phyloP scores from a whole-genome alignment of 495 filamentous ascomycete species.

The Terfezia claveryi region DNA sequence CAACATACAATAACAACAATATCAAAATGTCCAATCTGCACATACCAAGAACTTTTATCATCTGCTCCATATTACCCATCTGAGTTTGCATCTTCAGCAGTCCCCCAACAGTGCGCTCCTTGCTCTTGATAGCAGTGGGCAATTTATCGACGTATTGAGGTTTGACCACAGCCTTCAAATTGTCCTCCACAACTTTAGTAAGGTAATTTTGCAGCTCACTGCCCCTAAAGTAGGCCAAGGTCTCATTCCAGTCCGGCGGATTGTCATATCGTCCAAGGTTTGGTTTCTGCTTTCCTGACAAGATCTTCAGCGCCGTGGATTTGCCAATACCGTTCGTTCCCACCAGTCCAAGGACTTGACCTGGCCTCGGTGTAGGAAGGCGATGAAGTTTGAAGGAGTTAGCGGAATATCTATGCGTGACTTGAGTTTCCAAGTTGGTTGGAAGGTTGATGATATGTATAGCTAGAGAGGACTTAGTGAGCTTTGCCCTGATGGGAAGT shows the following conservation, averaged over 20 bases:
- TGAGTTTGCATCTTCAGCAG: constrained; percentile 53
- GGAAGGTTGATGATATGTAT: constrained; percentile 99
- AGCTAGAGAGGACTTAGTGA: constrained; percentile 23
- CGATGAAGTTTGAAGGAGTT: constrained; percentile 99
- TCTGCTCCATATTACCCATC: constrained; percentile 63
- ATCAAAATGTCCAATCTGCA: neutral
- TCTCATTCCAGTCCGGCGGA: constrained; percentile 97
- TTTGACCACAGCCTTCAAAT: constrained; percentile 92
- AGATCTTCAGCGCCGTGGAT: constrained; percentile 92
- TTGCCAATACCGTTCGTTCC: constrained; percentile 99
- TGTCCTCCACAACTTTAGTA: constrained; percentile 88
- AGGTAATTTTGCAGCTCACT: constrained; percentile 98
- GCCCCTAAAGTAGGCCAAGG: constrained; percentile 90
- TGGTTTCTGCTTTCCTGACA: constrained; percentile 94
- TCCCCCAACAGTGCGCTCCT: constrained; percentile 50
- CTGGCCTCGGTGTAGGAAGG: constrained; percentile 82
- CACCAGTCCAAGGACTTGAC: constrained; percentile 89
- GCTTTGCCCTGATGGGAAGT: neutral
- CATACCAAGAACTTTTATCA: constrained; percentile 58
- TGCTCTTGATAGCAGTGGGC: constrained; percentile 64
- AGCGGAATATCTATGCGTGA: constrained; percentile 94
- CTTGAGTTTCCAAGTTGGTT: constrained; percentile 90
- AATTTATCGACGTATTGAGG: constrained; percentile 98
- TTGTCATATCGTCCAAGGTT: constrained; percentile 89
- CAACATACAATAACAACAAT: neutral